These are phyloP conservation scores for Tieghemiomyces parasiticus DNA, from an alignment of 192 early-diverging fungal species.

Conservation along the genomic window DNA sequence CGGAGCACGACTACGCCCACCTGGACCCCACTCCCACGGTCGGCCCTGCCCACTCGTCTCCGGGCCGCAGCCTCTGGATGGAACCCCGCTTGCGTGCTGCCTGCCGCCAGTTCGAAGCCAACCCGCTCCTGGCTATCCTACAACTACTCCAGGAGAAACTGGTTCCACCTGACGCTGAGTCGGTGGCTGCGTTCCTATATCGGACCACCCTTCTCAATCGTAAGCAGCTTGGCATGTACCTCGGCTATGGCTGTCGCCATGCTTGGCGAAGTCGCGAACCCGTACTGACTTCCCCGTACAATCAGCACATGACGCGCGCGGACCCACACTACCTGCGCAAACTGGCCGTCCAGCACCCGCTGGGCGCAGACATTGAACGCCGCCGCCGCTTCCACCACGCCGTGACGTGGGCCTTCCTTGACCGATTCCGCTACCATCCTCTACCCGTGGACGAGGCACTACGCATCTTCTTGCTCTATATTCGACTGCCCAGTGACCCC, in stretches of 20 bases:
- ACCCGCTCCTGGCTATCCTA: conserved; percentile 26
- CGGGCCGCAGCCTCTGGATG: not conserved
- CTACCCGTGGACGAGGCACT: conserved; percentile 32
- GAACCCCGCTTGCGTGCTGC: conserved; percentile 27
- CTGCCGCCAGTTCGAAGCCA: conserved; percentile 28
- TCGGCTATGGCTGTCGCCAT: conserved; percentile 19
- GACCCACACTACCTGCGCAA: conserved; percentile 19
- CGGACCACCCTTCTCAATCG: conserved; percentile 32
- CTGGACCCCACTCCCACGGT: not conserved
- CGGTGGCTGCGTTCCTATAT: conserved; percentile 27
- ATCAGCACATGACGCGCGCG: conserved; percentile 19
- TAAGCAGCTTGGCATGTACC: conserved; percentile 25
- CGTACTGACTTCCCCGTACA: not conserved
- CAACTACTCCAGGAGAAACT: conserved; percentile 30
- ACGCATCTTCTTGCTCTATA: conserved; percentile 27
- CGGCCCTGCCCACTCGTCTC: not conserved
- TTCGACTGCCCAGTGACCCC: conserved; percentile 25
- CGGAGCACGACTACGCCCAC: not conserved
- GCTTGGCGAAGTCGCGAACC: not conserved
- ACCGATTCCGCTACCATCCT: conserved; percentile 25
- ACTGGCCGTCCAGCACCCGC: not conserved
- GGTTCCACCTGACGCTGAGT: conserved; percentile 20
- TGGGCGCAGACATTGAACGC: conserved; percentile 23
- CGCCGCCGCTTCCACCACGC: conserved; percentile 28
- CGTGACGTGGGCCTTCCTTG: conserved; percentile 26